Evolutionary conservation across 345 rosid species (phyloP), one percentile per base, ranked within the genome.

Genomic region (Pistacia integerrima): DNA sequence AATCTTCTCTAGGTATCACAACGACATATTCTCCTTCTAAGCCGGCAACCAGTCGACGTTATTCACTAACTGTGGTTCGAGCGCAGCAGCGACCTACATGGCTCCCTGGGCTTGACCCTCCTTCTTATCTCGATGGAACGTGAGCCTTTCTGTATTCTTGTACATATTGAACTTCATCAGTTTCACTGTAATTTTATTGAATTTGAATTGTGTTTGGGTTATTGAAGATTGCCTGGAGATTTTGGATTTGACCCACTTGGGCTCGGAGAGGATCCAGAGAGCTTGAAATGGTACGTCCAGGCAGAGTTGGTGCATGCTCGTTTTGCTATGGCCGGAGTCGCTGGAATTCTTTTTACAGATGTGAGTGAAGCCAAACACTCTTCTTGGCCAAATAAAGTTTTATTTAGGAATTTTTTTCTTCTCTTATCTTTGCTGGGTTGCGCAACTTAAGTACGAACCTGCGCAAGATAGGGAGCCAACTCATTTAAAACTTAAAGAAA

Each of bases 201-300:
- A 41, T 41, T 41, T 41, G 46, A 49, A 17, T 8, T 11, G 1
- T 48, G 69, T 67, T 76, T 66, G n/a, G 48, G 6, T 78, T 2
- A 18, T 58, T 38, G 62, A 73, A 90, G 98, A 35, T 87, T 93
- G 80, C 84, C 92, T 35, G 98, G 98, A 74, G 98, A 95, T 81
- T 95, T 79, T 78, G 99, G 97, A 76, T 93, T 93, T 74, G 97
- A 93, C 82, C 99, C 98, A 5, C 93, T 95, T 5, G 97, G 98
- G 61, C 88, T 95, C 59, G 99, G 99, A 67, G 97, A 93, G 75
- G 92, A 93, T 74, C 97, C 93, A 0, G 86, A 87, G 46, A 93
- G 94, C 91, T 90, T 93, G 85, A 93, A 84, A 76, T 95, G 97
- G 99, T 95, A 90, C 60, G 99, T 93, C 74, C 97, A 95, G 85